Conservation (phyloP, 2,329 filamentous ascomycete genomes). For the Myriosclerotinia curreyana region DNA sequence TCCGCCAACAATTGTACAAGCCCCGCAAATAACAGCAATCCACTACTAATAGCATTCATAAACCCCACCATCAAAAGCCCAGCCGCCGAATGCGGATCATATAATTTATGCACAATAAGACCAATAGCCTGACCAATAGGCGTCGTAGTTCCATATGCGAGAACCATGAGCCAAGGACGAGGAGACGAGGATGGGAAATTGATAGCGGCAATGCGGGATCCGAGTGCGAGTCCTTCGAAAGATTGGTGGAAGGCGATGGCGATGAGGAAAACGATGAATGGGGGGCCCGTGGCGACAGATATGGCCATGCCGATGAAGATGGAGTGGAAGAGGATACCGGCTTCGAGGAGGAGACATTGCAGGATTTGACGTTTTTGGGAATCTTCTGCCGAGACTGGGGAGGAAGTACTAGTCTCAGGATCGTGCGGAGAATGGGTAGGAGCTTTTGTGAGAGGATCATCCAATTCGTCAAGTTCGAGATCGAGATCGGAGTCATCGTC, state of each 20-base stretch:
- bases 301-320: conserved; percentile 86
- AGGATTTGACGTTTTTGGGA: conserved; percentile 65
- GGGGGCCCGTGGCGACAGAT: conserved; percentile 74
- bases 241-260: conserved; percentile 84
- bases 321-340: conserved; percentile 80
- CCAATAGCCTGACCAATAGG: conserved; percentile 83
- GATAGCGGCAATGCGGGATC: conserved; percentile 78
- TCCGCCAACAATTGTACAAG: conserved; percentile 82
- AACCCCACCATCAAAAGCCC: conserved; percentile 80
- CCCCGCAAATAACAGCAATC: conserved; percentile 76
- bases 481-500: conserved; percentile 51
- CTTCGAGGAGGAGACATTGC: conserved; percentile 77
- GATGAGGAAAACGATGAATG: conserved; percentile 75
- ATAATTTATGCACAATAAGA: conserved; percentile 71
- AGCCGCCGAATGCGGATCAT: conserved; percentile 72
- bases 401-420: conserved; percentile 34
- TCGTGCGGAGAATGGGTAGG: conserved; percentile 23
- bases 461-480: conserved; percentile 51
- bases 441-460: conserved; percentile 1
- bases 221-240: conserved; percentile 83
- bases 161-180: conserved; percentile 77
- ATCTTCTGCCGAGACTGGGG: conserved; percentile 45
- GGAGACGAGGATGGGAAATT: conserved; percentile 70
- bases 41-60: conserved; percentile 83
- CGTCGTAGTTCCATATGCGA: conserved; percentile 73